Evolutionary conservation across 2,329 filamentous ascomycete species (phyloP), one percentile per base, ranked within the genome.

Genomic region (Alternaria sp.): DNA sequence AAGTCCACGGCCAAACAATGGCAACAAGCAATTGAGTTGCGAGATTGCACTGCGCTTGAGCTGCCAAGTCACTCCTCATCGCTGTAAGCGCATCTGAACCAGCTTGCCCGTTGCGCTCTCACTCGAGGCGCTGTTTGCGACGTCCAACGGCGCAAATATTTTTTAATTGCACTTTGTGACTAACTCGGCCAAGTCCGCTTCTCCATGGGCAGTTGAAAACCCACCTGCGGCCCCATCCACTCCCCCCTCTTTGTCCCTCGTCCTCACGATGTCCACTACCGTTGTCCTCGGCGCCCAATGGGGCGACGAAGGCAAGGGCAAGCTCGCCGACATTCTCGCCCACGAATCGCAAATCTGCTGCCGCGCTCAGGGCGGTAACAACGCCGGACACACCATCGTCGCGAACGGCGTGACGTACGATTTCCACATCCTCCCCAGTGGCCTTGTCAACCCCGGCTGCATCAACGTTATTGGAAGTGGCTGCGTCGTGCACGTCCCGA

Each of bases 381-480:
- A 88, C 77, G 86, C 85, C 46, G 77, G 77, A 53, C 76, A 79
- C 63, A 79, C 76, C 53, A 79, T 78, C 54, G 75, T 79, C 67
- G 74, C 80, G 67, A 77, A 80, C 61, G 79, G 80, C 51, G 67
- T 80, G 66, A 85, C 83, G 24, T 78, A 78, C 68, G 75, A 78
- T 55, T 77, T 76, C 65, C 76, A 78, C 61, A 78, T 79, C 65
- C 72, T 78, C 26, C 74, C 76, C 24, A 90, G 86, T 55, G 91
- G 91, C 59, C 84, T 93, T 60, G 82, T 93, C 65, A 91, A 90
- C 73, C 88, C 89, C 6, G 80, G 81, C 41, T 90, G 86, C 75
- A 83, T 86, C 69, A 93, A 93, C 79, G 80, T 93, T 56, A 89
- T 93, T 73, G 90, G 82, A 36, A 67, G 80, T 61, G 75, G 90